A percentile compares a stretch with the other conserved stretches of the same genome.
phyloP scores from a whole-genome alignment of 2,329 filamentous ascomycete species.

The Stenocarpella maydis region DNA sequence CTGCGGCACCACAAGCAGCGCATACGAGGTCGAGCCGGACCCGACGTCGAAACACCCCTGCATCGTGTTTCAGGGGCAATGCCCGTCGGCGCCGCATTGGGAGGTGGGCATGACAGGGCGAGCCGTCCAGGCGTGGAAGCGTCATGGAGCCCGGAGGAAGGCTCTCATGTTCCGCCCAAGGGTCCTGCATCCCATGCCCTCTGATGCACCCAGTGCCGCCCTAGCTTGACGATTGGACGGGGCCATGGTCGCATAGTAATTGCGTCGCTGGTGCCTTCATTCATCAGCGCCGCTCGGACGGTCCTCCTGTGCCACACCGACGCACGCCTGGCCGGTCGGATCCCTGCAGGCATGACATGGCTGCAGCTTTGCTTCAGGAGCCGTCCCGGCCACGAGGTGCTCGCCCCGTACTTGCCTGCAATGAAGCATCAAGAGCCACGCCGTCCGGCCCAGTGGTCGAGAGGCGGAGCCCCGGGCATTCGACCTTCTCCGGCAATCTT shows the following conservation, averaged over 20 bases:
- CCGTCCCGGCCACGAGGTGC: neutral
- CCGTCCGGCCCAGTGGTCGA: neutral
- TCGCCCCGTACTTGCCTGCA: too few relatives aligned
- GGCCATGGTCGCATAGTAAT: neutral
- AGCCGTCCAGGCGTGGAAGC: conserved; percentile 24
- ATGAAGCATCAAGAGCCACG: neutral
- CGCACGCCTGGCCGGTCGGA: conserved; percentile 12
- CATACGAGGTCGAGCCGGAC: conserved; percentile 19
- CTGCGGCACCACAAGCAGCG: neutral
- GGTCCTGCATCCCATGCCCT: neutral
- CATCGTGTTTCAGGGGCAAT: conserved; percentile 28
- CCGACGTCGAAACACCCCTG: conserved; percentile 21
- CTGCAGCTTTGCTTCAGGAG: conserved; percentile 13
- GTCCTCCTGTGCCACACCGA: conserved; percentile 12
- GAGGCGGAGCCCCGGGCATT: neutral
- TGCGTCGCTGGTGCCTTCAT: too few relatives aligned
- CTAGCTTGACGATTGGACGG: neutral
- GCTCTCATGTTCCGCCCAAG: conserved; percentile 19
- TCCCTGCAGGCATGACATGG: conserved; percentile 22
- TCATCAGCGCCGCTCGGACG: conserved; percentile 25
- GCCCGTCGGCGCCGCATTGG: conserved; percentile 21
- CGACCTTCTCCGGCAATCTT: neutral
- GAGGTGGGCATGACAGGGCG: conserved; percentile 3
- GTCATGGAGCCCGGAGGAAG: neutral
- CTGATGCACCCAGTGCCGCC: neutral